Evolutionary conservation across 257 asterid species (phyloP).

Genomic region (Eustoma russellianum): DNA sequence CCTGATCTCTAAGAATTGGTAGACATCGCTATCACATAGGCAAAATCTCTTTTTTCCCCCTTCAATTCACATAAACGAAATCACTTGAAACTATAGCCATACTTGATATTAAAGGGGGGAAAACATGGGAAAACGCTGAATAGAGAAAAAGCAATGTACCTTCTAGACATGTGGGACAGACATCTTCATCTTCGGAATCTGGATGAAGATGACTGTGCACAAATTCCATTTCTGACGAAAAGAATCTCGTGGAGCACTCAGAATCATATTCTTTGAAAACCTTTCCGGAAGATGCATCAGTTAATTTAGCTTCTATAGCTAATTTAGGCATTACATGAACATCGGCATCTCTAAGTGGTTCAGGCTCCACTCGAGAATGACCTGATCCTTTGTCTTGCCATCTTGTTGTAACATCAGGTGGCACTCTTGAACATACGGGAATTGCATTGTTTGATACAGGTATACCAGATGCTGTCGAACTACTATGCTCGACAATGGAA

Average conservation of each 20-base stretch:
- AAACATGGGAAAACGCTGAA: not conserved
- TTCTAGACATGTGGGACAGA: conserved; percentile 63
- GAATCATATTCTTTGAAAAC: conserved; percentile 8
- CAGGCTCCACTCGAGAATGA: conserved; percentile 21
- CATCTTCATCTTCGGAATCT: conserved; percentile 32
- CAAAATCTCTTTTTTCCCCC: not conserved
- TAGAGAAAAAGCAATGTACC: conserved; percentile 19
- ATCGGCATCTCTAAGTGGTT: conserved; percentile 13
- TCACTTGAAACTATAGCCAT: not conserved
- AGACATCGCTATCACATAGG: not conserved
- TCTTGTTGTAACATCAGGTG: conserved; percentile 8
- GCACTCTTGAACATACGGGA: conserved; percentile 7
- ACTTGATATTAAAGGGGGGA: not conserved
- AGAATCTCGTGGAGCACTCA: conserved; percentile 12
- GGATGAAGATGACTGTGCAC: conserved; percentile 5
- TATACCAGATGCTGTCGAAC: conserved; percentile 9
- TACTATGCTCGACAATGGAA: not conserved
- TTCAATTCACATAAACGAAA: too few species aligned
- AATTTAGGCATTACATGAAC: conserved; percentile 4
- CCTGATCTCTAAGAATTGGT: too few species aligned
- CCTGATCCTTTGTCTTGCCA: conserved; percentile 16
- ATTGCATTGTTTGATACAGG: conserved; percentile 6
- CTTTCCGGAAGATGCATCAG: conserved; percentile 1
- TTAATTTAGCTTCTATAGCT: conserved; percentile 2
- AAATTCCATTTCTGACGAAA: conserved; percentile 6